These are phyloP conservation scores for Monosporascus sp. DNA, from an alignment of 2,329 filamentous ascomycete genomes.

Conservation along the genomic window DNA sequence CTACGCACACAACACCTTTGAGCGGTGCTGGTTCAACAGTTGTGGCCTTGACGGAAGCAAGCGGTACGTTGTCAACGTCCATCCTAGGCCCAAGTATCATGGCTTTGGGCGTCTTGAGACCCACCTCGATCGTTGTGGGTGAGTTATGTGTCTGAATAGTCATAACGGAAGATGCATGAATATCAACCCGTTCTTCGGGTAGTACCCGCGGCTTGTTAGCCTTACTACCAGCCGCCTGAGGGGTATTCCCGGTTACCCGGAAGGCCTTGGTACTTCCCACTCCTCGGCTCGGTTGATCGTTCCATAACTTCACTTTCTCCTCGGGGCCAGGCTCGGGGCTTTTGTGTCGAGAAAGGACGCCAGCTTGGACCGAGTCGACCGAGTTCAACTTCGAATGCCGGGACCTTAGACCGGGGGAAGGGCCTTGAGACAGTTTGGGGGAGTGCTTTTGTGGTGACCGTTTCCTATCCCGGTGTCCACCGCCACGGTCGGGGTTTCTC, in stretches of 20 bases:
- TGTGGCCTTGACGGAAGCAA: slow-evolving; percentile 4
- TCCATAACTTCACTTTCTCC: neutral
- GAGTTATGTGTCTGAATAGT: slow-evolving; percentile 1
- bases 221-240: neutral
- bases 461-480: neutral
- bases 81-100: slow-evolving; percentile 14
- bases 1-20: slow-evolving; percentile 8
- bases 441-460: neutral
- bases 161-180: neutral
- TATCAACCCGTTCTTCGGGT: neutral
- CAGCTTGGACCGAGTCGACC: neutral
- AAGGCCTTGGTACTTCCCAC: neutral
- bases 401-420: neutral
- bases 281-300: neutral
- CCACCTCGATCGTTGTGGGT: slow-evolving; percentile 3
- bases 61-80: slow-evolving; percentile 4
- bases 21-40: slow-evolving; percentile 2
- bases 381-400: neutral
- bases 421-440: neutral
- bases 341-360: neutral
- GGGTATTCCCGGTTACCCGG: neutral
- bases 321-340: neutral
- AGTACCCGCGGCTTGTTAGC: neutral
- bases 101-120: slow-evolving; percentile 15
- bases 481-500: neutral